A percentile compares a stretch with the other conserved stretches of the same genome.
phyloP scores from a whole-genome alignment of 2,329 filamentous ascomycete genomes.

The Penicillium paneum region DNA sequence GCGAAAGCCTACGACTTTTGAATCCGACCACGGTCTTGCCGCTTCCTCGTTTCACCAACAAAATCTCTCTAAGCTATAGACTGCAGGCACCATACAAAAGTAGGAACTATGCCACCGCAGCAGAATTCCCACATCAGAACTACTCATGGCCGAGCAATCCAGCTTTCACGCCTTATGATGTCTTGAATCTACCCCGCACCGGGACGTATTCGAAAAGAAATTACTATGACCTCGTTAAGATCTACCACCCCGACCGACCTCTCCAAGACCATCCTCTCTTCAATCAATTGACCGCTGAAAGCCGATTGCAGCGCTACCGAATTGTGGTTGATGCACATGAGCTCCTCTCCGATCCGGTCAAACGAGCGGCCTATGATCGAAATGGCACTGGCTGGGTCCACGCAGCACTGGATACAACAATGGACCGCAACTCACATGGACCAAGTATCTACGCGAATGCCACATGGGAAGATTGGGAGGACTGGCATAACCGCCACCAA shows the following conservation, averaged over 20 bases:
- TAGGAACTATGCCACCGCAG: conserved; percentile 35
- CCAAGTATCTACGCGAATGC: conserved; percentile 65
- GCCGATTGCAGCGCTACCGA: conserved; percentile 82
- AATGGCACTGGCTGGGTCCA: conserved; percentile 77
- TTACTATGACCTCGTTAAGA: conserved; percentile 89
- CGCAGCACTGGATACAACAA: conserved; percentile 62
- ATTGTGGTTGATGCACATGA: conserved; percentile 84
- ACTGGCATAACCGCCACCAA: conserved; percentile 62
- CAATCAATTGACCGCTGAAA: conserved; percentile 54
- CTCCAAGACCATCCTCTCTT: conserved; percentile 43
- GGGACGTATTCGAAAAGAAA: conserved; percentile 75
- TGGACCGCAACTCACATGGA: conserved; percentile 64
- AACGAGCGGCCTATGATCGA: conserved; percentile 75
- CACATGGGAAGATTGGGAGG: conserved; percentile 98
- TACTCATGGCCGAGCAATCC: conserved; percentile 45
- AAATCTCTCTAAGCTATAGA: conserved; percentile 17
- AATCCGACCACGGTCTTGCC: conserved; percentile 19
- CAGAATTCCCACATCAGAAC: conserved; percentile 30
- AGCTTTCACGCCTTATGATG: conserved; percentile 76
- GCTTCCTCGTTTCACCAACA: conserved; percentile 25
- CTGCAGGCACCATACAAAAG: conserved; percentile 9
- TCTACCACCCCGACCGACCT: conserved; percentile 84
- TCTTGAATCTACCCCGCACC: conserved; percentile 62
- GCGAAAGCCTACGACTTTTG: conserved; percentile 38
- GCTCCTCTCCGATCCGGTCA: conserved; percentile 76